Conservation (phyloP, 306 rosid genomes). For the Lathyrus oleraceus region DNA sequence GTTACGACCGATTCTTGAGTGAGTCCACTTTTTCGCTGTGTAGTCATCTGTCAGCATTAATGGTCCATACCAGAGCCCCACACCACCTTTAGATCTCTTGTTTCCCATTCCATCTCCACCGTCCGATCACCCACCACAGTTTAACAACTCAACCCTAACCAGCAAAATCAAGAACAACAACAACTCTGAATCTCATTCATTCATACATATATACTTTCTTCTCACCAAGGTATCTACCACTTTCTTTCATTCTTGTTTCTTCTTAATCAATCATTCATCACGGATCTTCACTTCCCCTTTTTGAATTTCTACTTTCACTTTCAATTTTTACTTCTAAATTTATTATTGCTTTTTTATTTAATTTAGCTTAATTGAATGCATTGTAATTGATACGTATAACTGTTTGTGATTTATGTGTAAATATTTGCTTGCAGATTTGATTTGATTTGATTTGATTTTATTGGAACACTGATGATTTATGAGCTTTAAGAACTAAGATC, state of each 20-base stretch:
- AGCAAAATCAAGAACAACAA: neutral
- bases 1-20: too few relatives aligned
- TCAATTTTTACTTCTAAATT: neutral
- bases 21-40: slow-evolving; percentile 43
- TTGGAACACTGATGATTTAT: slow-evolving; percentile 47
- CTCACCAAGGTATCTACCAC: neutral
- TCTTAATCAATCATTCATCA: neutral
- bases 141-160: slow-evolving; percentile 25
- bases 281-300: neutral
- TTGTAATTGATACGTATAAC: neutral
- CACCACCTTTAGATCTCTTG: slow-evolving; percentile 65
- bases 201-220: too few relatives aligned
- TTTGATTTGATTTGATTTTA: slow-evolving; percentile 63
- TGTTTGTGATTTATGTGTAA: neutral
- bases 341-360: neutral
- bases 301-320: neutral
- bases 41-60: slow-evolving; percentile 53
- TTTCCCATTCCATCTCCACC: slow-evolving; percentile 39
- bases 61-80: slow-evolving; percentile 30
- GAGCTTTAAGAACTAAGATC: slow-evolving; percentile 47
- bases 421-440: slow-evolving; percentile 27
- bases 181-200: too few relatives aligned
- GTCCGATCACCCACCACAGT: slow-evolving; percentile 41
- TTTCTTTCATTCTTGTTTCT: slow-evolving; percentile 44
- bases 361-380: slow-evolving; percentile 8